Percentiles rank a stretch among this genome's conserved stretches.
phyloP scores from a whole-genome alignment of 225 moss, liverwort and hornwort genomes.

The Anthoceros angustus region DNA sequence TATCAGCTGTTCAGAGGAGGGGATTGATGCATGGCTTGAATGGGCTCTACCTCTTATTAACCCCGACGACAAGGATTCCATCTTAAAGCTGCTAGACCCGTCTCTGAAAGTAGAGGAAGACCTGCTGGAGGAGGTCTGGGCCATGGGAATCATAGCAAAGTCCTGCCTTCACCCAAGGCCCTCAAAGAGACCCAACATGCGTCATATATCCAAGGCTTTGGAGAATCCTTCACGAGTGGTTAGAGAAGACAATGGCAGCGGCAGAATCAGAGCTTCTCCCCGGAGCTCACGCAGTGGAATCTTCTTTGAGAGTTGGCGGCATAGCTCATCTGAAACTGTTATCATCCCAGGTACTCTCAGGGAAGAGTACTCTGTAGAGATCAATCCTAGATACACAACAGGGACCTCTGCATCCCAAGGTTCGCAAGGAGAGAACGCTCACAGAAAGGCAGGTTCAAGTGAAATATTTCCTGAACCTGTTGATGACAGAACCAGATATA shows the following conservation, averaged over 20 bases:
- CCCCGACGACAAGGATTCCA: constrained; percentile 67
- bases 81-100: constrained; percentile 65
- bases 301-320: constrained; percentile 76
- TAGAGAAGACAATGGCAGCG: constrained; percentile 65
- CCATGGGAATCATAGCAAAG: constrained; percentile 91
- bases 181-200: constrained; percentile 87
- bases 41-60: constrained; percentile 92
- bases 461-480: constrained; percentile 25
- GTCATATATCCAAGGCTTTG: constrained; percentile 77
- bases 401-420: background rate
- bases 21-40: constrained; percentile 74
- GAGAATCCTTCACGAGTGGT: constrained; percentile 92
- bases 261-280: constrained; percentile 46
- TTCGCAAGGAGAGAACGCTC: constrained; percentile 13
- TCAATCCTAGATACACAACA: constrained; percentile 7
- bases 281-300: constrained; percentile 85
- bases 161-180: constrained; percentile 71
- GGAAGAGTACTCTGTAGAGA: constrained; percentile 24
- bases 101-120: constrained; percentile 92
- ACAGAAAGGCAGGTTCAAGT: constrained; percentile 22
- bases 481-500: background rate
- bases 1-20: constrained; percentile 69
- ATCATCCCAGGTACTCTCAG: constrained; percentile 23
- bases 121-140: constrained; percentile 92
- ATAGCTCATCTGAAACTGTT: constrained; percentile 30